phyloP scores from a whole-genome alignment of 1,284 basidiomycete species.

The Cutaneotrichosporon sp. region DNA sequence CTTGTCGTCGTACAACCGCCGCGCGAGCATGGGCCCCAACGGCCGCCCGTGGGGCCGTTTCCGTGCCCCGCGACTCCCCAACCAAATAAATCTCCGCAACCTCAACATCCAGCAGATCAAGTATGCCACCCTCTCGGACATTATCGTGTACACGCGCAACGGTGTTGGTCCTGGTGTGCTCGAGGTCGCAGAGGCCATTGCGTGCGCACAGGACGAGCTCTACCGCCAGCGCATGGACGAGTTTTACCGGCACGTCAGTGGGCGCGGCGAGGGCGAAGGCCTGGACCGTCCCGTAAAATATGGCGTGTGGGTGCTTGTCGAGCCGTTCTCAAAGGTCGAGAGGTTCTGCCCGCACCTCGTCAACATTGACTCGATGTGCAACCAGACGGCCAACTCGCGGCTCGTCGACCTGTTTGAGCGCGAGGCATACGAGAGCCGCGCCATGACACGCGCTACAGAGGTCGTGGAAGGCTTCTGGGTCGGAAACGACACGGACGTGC shows the following conservation, averaged over 20 bases:
- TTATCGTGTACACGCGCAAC: constrained; percentile 74
- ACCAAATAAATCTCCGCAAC: constrained; percentile 46
- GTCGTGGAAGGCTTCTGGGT: constrained; percentile 60
- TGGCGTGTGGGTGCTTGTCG: constrained; percentile 78
- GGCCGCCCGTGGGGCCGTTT: constrained; percentile 24
- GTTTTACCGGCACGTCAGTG: constrained; percentile 29
- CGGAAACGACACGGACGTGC: constrained; percentile 48
- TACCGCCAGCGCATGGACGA: constrained; percentile 39
- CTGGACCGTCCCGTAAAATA: constrained; percentile 58
- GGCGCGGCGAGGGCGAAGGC: constrained; percentile 29
- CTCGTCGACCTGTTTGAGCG: constrained; percentile 52
- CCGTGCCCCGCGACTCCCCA: constrained; percentile 36
- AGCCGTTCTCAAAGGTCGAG: constrained; percentile 56
- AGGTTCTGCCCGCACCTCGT: constrained; percentile 51
- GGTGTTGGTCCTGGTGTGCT: constrained; percentile 45
- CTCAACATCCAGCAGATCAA: constrained; percentile 57
- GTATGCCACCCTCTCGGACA: constrained; percentile 80
- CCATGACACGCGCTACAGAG: constrained; percentile 68
- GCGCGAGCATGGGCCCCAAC: constrained; percentile 1
- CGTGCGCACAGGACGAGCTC: constrained; percentile 42
- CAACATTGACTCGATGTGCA: constrained; percentile 52
- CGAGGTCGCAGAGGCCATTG: constrained; percentile 52
- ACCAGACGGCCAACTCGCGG: constrained; percentile 39
- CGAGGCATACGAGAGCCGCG: constrained; percentile 36
- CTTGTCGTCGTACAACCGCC: constrained; percentile 1